Conservation (phyloP, 495 filamentous ascomycete species). For the Penicillium canescens region DNA sequence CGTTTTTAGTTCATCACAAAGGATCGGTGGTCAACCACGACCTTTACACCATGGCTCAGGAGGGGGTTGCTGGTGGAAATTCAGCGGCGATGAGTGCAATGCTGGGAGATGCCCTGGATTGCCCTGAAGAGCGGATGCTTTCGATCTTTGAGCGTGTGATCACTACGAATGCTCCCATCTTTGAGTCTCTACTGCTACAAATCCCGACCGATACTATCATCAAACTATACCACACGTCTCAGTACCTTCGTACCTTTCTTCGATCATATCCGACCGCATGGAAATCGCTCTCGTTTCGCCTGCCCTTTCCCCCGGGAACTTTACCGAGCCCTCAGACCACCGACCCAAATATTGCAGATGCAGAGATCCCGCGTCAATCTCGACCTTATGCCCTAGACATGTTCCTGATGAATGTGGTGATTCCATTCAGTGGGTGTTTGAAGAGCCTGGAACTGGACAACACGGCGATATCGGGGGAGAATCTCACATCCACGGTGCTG, state of each 20-base stretch:
- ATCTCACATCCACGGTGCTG: constrained; percentile 53
- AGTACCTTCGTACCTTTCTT: constrained; percentile 55
- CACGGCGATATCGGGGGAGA: constrained; percentile 59
- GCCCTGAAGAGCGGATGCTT: constrained; percentile 33
- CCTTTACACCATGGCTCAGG: constrained; percentile 16
- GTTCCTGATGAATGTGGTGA: constrained; percentile 54
- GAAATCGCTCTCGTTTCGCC: constrained; percentile 59
- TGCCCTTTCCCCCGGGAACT: constrained; percentile 48
- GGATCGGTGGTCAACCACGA: constrained; percentile 12
- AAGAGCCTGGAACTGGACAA: constrained; percentile 60
- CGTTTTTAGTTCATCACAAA: constrained; percentile 13
- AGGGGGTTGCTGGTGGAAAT: constrained; percentile 8
- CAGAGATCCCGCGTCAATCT: constrained; percentile 46
- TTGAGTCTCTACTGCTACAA: constrained; percentile 59
- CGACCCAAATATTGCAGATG: constrained; percentile 35
- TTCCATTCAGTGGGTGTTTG: constrained; percentile 56
- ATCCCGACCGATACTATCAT: constrained; percentile 56
- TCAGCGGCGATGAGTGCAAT: constrained; percentile 8
- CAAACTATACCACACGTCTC: constrained; percentile 58
- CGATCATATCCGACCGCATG: constrained; percentile 60
- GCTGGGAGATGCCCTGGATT: constrained; percentile 28
- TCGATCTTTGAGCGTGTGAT: constrained; percentile 54
- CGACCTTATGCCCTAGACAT: constrained; percentile 58
- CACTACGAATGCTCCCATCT: constrained; percentile 54
- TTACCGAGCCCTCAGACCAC: constrained; percentile 33